phyloP scores from a whole-genome alignment of 1,284 basidiomycete species.

The Mycena sp. region DNA sequence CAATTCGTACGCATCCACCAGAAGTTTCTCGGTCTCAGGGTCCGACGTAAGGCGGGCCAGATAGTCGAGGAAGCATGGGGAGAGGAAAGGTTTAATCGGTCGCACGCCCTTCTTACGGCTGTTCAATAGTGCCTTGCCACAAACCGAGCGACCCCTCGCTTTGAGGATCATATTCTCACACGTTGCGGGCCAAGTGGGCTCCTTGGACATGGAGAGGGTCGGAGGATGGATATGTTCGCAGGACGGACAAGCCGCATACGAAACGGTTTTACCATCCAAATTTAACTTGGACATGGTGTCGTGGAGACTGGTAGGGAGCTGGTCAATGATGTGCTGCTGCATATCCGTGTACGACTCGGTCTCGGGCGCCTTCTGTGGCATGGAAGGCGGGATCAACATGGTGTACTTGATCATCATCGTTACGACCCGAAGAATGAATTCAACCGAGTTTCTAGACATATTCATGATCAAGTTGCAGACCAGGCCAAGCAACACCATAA shows the following conservation, averaged over 20 bases:
- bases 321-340: slow-evolving; percentile 1
- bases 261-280: slow-evolving; percentile 7
- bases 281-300: slow-evolving; percentile 7
- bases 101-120: slow-evolving; percentile 5
- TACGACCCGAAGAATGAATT: background rate
- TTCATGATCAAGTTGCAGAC: slow-evolving; percentile 5
- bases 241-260: slow-evolving; percentile 12
- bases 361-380: background rate
- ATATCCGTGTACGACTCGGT: background rate
- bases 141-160: background rate
- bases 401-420: background rate
- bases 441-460: background rate
- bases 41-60: slow-evolving; percentile 12
- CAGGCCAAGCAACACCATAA: slow-evolving; percentile 1
- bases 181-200: background rate
- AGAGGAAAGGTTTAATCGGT: slow-evolving; percentile 14
- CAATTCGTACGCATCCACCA: background rate
- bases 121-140: background rate
- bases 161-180: slow-evolving; percentile 10
- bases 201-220: background rate
- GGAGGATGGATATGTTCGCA: slow-evolving; percentile 14
- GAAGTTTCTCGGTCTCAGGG: slow-evolving; percentile 7
- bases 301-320: slow-evolving; percentile 9
- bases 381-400: background rate
- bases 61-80: slow-evolving; percentile 14